A percentile compares a stretch with the other conserved stretches of the same genome.
These are phyloP conservation scores for Metarhizium sp. DNA, from an alignment of 2,329 filamentous ascomycete species.

Conservation along the genomic window DNA sequence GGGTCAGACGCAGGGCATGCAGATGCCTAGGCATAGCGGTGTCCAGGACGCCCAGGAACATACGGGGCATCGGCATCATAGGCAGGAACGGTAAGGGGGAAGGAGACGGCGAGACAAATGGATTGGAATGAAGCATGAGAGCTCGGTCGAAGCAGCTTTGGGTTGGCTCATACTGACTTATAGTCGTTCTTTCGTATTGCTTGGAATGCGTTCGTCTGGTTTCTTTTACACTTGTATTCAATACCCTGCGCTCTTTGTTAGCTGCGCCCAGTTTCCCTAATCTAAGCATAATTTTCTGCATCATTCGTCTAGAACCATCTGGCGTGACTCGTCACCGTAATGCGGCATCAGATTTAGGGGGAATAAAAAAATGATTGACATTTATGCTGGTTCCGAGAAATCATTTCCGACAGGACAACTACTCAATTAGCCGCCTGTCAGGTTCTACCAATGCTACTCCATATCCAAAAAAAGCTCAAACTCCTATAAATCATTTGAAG, in stretches of 20 bases:
- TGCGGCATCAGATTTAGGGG: not conserved
- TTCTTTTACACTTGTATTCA: not conserved
- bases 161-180: not conserved
- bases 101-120: not conserved
- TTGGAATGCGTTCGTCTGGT: not conserved
- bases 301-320: not conserved
- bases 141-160: not conserved
- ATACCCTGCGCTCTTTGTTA: not conserved
- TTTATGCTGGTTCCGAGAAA: not conserved
- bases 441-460: constrained; percentile 3
- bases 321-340: not conserved
- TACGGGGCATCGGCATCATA: not conserved
- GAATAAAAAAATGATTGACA: constrained; percentile 1
- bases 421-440: constrained; percentile 3
- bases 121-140: no score
- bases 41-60: not conserved
- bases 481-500: not conserved
- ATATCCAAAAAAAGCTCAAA: not conserved
- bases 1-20: constrained; percentile 13
- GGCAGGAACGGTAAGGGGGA: not conserved
- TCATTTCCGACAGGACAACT: not conserved
- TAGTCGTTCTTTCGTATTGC: not conserved
- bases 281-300: not conserved
- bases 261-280: not conserved
- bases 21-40: constrained; percentile 5